A percentile compares a stretch with the other conserved stretches of the same genome.
Evolutionary conservation across 352 stramenopile species (phyloP).

Genomic region (Phytophthora foliorum): DNA sequence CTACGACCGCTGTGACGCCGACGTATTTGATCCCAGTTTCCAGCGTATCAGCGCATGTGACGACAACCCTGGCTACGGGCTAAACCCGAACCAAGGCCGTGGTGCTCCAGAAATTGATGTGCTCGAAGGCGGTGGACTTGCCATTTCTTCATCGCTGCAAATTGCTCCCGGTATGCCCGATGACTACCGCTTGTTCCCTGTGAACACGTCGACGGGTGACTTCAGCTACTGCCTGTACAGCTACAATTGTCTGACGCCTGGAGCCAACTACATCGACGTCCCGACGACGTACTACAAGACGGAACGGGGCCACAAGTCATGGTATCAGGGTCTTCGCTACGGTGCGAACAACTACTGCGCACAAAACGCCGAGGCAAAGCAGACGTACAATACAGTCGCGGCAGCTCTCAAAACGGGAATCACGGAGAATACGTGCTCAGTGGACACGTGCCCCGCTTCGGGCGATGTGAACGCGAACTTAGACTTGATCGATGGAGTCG

Average conservation of each 20-base stretch:
- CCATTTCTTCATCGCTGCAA: constrained; percentile 93
- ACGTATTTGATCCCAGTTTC: constrained; percentile 45
- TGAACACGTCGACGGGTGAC: constrained; percentile 38
- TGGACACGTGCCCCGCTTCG: constrained; percentile 53
- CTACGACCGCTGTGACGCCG: constrained; percentile 89
- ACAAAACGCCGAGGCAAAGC: constrained; percentile 19
- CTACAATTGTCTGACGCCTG: constrained; percentile 50
- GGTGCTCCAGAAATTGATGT: constrained; percentile 96
- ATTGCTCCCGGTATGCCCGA: constrained; percentile 76
- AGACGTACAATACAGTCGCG: constrained; percentile 41
- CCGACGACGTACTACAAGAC: constrained; percentile 47
- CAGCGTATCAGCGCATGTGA: constrained; percentile 85
- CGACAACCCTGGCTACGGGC: constrained; percentile 85
- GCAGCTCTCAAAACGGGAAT: constrained; percentile 45
- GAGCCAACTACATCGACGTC: constrained; percentile 58
- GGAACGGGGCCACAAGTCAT: constrained; percentile 42
- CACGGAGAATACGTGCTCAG: constrained; percentile 49
- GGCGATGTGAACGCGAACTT: constrained; percentile 58
- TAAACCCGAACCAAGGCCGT: constrained; percentile 86
- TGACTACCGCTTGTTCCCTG: constrained; percentile 63
- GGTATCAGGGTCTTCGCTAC: constrained; percentile 53
- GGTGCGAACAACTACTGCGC: constrained; percentile 47
- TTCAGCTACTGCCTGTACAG: constrained; percentile 53
- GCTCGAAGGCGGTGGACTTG: constrained; percentile 83
- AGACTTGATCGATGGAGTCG: constrained; percentile 46